Evolutionary conservation across 1,284 basidiomycete genomes (phyloP).

Genomic region (Wolfiporia cocos): DNA sequence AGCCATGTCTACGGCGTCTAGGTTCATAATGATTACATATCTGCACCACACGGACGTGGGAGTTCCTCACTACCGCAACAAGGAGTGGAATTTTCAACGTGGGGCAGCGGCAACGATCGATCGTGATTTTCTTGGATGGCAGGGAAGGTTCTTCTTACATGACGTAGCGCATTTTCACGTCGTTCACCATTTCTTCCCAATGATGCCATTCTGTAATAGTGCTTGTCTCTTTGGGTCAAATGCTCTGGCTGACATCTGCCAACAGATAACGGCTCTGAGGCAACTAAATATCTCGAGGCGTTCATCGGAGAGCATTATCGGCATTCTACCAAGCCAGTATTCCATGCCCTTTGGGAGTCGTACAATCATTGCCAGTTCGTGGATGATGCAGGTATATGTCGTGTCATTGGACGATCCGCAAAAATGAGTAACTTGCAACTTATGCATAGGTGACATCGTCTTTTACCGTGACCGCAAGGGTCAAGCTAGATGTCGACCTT

Average conservation of each 20-base stretch:
- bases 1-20: conserved; percentile 19
- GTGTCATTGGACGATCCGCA: background rate
- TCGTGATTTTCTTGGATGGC: conserved; percentile 44
- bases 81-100: conserved; percentile 42
- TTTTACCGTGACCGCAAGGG: conserved; percentile 19
- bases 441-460: conserved; percentile 13
- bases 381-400: conserved; percentile 42
- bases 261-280: conserved; percentile 40
- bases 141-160: conserved; percentile 20
- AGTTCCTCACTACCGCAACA: conserved; percentile 29
- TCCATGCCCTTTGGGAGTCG: conserved; percentile 47
- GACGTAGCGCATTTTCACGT: conserved; percentile 1
- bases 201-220: conserved; percentile 4
- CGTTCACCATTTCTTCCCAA: conserved; percentile 3
- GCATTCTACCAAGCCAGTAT: conserved; percentile 39
- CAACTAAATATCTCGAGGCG: conserved; percentile 41
- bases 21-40: conserved; percentile 21
- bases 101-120: conserved; percentile 48
- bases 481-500: no score
- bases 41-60: conserved; percentile 30
- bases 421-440: background rate
- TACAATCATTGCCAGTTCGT: conserved; percentile 65
- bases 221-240: no score
- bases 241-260: background rate
- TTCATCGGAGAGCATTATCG: conserved; percentile 49